Evolutionary conservation across 2,329 filamentous ascomycete genomes (phyloP).

Genomic region (Colletotrichum tropicale): DNA sequence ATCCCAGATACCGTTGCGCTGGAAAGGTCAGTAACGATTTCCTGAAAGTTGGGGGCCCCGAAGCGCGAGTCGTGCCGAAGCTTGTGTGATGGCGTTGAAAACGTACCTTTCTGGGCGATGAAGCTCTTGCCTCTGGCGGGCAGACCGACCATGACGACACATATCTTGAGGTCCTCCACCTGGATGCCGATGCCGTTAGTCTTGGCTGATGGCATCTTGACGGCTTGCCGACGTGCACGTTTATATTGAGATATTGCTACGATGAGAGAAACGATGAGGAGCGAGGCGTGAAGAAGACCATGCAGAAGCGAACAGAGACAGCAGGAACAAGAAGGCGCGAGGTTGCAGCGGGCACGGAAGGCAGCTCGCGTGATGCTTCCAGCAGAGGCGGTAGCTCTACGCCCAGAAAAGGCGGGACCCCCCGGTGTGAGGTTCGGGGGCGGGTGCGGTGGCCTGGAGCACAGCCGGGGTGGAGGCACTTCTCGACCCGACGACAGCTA

Average conservation of each 20-base stretch:
- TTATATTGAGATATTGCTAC: background rate
- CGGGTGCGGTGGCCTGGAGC: constrained; percentile 12
- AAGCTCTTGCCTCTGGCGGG: constrained; percentile 96
- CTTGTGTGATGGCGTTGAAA: background rate
- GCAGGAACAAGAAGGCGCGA: background rate
- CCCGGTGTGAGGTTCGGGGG: constrained; percentile 14
- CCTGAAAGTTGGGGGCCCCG: no score
- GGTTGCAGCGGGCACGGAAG: background rate
- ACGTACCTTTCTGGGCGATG: constrained; percentile 91
- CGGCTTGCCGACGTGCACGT: background rate
- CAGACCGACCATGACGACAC: constrained; percentile 97
- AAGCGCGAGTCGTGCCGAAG: background rate
- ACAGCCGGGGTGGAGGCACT: background rate
- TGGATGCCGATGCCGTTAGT: constrained; percentile 76
- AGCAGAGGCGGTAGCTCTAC: constrained; percentile 4
- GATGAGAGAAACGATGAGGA: background rate
- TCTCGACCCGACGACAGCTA: background rate
- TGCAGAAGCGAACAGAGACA: constrained; percentile 1
- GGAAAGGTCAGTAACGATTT: background rate
- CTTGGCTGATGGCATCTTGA: constrained; percentile 46
- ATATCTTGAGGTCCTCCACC: constrained; percentile 96
- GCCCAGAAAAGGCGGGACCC: constrained; percentile 10
- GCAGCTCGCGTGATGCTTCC: constrained; percentile 20
- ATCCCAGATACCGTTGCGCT: constrained; percentile 94
- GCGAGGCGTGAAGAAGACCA: background rate